Evolutionary conservation across 495 filamentous ascomycete genomes (phyloP), one percentile per base, ranked within the genome.

Genomic region (Pseudomonodictys pantanalensis): DNA sequence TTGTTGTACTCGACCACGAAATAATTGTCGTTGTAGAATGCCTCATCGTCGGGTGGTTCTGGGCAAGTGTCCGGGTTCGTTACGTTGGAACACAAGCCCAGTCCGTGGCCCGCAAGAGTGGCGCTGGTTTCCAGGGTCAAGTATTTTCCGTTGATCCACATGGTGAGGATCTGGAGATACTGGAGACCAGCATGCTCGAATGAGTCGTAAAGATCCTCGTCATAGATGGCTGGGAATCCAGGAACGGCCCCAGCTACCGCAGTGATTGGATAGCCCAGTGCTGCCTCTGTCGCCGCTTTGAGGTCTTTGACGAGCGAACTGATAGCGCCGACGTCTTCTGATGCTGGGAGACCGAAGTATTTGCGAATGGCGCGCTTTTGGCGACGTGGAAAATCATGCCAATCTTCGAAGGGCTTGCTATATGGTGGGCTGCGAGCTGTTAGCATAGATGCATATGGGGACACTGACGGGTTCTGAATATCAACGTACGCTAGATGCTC

Each of bases 131-230:
- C 48, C 11, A 33, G 38, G 5, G 48, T 52, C 26, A 52, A 20
- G 23, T 11, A 22, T 10, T 25, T 32, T 22, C 11, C 17, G 15
- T 52, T 25, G 18, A 10, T 18, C 15, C 7, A 10, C 4, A 10
- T 6, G 11, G 15, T 25, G 26, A 52, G 32, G 29, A 52, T 52
- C 23, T 52, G 48, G 4, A 52, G 25, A 22, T 52, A 52, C 6
- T 7, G 6, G 25, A 52, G 6, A 4, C 48, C 48, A 18, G 29
- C 6, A 22, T 52, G 38, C 23, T 52, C 48, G 29, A 52, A 52
- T 8, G 48, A 17, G 29, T 52, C 48, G 26, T 32, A 52, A 5
- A 52, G 23, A 22, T 52, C 48, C 20, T 52, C 48, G 48, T 38
- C 48, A 22, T 33, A 52, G 11, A 52, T 12, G 6, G 26, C 48